Base-by-base conservation (phyloP, 1,139 yeast genomes). In the Geotrichum histeridarum region DNA sequence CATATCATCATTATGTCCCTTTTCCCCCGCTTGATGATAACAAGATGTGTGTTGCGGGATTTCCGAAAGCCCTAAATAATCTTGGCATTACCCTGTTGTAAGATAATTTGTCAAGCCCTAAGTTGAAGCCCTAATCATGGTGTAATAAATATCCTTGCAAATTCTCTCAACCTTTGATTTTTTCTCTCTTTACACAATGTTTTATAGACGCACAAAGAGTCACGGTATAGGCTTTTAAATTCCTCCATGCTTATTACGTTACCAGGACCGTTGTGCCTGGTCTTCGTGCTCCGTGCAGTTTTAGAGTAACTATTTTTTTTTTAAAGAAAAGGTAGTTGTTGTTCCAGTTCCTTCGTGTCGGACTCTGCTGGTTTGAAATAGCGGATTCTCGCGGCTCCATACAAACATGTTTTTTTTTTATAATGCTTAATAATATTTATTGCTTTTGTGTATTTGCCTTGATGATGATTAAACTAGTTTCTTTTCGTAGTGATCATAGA, bases 301-400 rank as follows among this genome's bases (percentile, higher is more conserved):
- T 51, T 39, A 51, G 54, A 51, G n/a, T n/a, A n/a, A n/a, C n/a
- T n/a, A n/a, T n/a, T n/a, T n/a, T n/a, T n/a, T n/a, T n/a, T n/a
- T 33, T 8, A 30, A 49, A 41, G 38, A n/a, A n/a, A 27, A 32
- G 38, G 7, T 44, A 14, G 18, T 37, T 45, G 54, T 51, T 51
- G 33, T 39, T 18, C 42, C 54, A 42, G 54, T 39, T 50, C 45
- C 42, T 51, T 38, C 39, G 50, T 32, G 43, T 45, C 50, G 50
- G 50, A 15, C 39, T 45, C 30, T 45, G 39, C 39, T n/a, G n/a
- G n/a, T n/a, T n/a, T n/a, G n/a, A 38, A n/a, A 38, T 38, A 17
- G 38, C 30, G 38, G 30, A 33, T 30, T 44, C 44, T 30, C 63
- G 66, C 61, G 66, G 63, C 59, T 58, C 64, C 55, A 55, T 59